Evolutionary conservation across 352 stramenopile species (phyloP).

Genomic region (Globisporangium megalacanthum): DNA sequence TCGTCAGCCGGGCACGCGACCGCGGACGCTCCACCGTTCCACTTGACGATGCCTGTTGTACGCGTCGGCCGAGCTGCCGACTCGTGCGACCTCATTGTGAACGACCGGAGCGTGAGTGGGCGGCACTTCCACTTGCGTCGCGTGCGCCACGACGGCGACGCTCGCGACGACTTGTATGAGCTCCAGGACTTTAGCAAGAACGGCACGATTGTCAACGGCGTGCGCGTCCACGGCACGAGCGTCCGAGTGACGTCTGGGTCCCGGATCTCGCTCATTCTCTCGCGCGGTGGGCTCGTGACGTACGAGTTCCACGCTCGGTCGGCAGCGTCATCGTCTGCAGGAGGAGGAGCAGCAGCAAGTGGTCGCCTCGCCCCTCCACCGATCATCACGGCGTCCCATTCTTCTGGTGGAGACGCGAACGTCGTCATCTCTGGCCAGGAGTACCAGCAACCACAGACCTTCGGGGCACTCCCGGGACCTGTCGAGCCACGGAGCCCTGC

Average conservation of each 20-base stretch:
- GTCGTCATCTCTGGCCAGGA: slow-evolving; percentile 56
- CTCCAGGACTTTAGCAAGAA: slow-evolving; percentile 89
- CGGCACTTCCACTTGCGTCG: slow-evolving; percentile 80
- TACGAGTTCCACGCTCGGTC: slow-evolving; percentile 82
- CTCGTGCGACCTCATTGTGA: slow-evolving; percentile 85
- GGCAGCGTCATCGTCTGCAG: neutral
- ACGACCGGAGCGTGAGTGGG: slow-evolving; percentile 82
- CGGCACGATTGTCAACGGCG: slow-evolving; percentile 85
- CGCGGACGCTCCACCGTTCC: slow-evolving; percentile 55
- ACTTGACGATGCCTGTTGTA: slow-evolving; percentile 63
- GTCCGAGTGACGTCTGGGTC: slow-evolving; percentile 63
- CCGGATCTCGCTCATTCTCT: slow-evolving; percentile 83
- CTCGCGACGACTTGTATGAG: slow-evolving; percentile 60
- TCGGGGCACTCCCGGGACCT: slow-evolving; percentile 16
- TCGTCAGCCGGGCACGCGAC: slow-evolving; percentile 13
- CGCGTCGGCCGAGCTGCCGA: slow-evolving; percentile 73
- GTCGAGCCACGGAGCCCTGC: slow-evolving; percentile 65
- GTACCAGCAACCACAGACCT: slow-evolving; percentile 53
- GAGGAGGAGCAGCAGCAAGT: neutral
- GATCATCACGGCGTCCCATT: slow-evolving; percentile 40
- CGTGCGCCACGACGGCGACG: slow-evolving; percentile 46
- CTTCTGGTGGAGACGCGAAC: slow-evolving; percentile 36
- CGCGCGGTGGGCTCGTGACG: slow-evolving; percentile 71
- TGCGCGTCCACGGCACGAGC: slow-evolving; percentile 75
- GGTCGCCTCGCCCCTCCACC: slow-evolving; percentile 31